phyloP scores from a whole-genome alignment of 805 yeast genomes.

The Wickerhamomyces hampshirensis region DNA sequence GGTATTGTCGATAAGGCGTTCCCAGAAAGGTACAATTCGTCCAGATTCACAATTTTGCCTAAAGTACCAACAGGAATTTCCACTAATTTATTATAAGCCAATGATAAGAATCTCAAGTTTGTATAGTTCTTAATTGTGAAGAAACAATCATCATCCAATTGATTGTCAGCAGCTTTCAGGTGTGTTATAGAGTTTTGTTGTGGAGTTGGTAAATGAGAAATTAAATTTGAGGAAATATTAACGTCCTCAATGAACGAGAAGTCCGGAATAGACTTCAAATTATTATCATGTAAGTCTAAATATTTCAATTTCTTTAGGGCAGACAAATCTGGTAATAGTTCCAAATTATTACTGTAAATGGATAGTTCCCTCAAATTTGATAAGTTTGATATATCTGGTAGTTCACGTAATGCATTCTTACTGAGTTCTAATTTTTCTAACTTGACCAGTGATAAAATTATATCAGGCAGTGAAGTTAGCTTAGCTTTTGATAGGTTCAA shows the following conservation, averaged over 20 bases:
- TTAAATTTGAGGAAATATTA: slow-evolving; percentile 70
- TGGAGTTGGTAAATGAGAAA: slow-evolving; percentile 32
- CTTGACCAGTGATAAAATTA: slow-evolving; percentile 57
- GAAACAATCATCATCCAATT: slow-evolving; percentile 72
- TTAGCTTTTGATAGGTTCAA: slow-evolving; percentile 81
- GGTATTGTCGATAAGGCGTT: slow-evolving; percentile 76
- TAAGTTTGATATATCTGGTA: slow-evolving; percentile 69
- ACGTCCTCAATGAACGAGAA: slow-evolving; percentile 37
- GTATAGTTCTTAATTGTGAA: slow-evolving; percentile 56
- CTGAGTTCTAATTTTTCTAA: slow-evolving; percentile 73
- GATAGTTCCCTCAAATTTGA: slow-evolving; percentile 61
- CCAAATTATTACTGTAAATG: slow-evolving; percentile 68
- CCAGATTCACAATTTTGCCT: slow-evolving; percentile 48
- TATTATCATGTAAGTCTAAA: slow-evolving; percentile 81
- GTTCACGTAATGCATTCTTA: slow-evolving; percentile 71
- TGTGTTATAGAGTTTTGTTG: slow-evolving; percentile 40
- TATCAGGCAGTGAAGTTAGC: slow-evolving; percentile 64
- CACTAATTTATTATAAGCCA: slow-evolving; percentile 78
- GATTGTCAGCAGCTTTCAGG: slow-evolving; percentile 76
- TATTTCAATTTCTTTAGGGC: slow-evolving; percentile 52
- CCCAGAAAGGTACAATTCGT: slow-evolving; percentile 75
- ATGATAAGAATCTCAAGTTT: slow-evolving; percentile 58
- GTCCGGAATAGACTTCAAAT: slow-evolving; percentile 62
- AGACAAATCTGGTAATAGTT: slow-evolving; percentile 64
- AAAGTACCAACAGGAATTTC: slow-evolving; percentile 80